Evolutionary conservation across 495 filamentous ascomycete species (phyloP).

Genomic region (Daldinia decipiens): DNA sequence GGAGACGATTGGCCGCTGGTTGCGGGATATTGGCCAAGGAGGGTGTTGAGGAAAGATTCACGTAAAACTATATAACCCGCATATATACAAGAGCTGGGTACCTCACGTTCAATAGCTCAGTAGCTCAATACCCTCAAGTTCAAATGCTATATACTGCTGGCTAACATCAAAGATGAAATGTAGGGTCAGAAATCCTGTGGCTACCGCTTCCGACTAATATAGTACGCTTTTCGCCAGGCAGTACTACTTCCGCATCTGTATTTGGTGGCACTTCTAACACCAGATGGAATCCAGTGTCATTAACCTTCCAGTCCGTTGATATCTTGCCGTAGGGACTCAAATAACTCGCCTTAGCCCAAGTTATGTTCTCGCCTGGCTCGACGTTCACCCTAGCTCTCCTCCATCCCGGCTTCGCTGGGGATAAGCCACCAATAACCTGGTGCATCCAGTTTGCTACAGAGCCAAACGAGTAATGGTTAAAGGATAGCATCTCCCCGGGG

Average conservation of each 20-base stretch:
- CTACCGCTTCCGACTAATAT: slow-evolving; percentile 29
- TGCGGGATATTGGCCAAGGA: no score
- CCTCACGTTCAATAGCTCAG: no score
- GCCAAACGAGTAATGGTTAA: slow-evolving; percentile 56
- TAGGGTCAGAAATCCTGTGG: slow-evolving; percentile 23
- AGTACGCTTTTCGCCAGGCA: slow-evolving; percentile 30
- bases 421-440: slow-evolving; percentile 46
- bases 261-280: slow-evolving; percentile 47
- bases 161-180: slow-evolving; percentile 21
- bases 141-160: no score
- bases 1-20: no score
- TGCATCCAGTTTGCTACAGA: slow-evolving; percentile 52
- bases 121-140: no score
- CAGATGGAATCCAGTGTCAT: slow-evolving; percentile 42
- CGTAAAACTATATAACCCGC: no score
- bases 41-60: no score
- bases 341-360: slow-evolving; percentile 45
- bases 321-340: slow-evolving; percentile 46
- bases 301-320: slow-evolving; percentile 39
- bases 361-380: slow-evolving; percentile 47
- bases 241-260: slow-evolving; percentile 31
- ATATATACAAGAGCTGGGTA: no score
- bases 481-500: slow-evolving; percentile 64
- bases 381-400: slow-evolving; percentile 45
- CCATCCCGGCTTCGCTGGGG: slow-evolving; percentile 51